phyloP scores from a whole-genome alignment of 78 protist species.

The Bodo saltans region DNA sequence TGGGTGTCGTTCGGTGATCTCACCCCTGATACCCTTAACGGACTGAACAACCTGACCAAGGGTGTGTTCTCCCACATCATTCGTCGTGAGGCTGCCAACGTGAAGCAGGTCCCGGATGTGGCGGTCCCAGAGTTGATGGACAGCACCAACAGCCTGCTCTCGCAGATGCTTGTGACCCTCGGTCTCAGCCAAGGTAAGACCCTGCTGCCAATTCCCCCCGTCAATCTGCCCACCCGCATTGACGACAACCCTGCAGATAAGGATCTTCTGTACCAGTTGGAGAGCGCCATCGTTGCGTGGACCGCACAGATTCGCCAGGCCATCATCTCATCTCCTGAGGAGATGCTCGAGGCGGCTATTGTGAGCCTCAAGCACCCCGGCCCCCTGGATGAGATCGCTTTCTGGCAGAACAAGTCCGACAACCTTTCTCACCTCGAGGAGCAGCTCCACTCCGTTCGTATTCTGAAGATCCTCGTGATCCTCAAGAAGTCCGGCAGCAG shows the following conservation, averaged over 20 bases:
- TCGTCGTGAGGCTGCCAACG: background rate
- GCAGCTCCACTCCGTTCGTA: constrained; percentile 18
- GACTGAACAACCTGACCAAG: background rate
- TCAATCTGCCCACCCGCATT: constrained; percentile 12
- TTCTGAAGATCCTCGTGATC: constrained; percentile 13
- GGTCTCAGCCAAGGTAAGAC: constrained; percentile 50
- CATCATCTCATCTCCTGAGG: constrained; percentile 16
- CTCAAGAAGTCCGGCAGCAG: constrained; percentile 31
- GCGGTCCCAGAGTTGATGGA: constrained; percentile 24
- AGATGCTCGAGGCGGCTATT: background rate
- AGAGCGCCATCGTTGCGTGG: constrained; percentile 67
- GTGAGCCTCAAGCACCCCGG: constrained; percentile 27
- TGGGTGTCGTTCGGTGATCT: background rate
- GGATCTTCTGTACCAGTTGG: constrained; percentile 47
- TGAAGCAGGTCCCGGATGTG: constrained; percentile 28
- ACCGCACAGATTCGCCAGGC: constrained; percentile 48
- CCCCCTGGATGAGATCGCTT: constrained; percentile 65
- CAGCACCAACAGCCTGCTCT: background rate
- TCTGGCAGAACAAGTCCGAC: constrained; percentile 58
- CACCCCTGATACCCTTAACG: background rate
- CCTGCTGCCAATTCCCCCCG: constrained; percentile 51
- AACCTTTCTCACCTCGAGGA: constrained; percentile 36
- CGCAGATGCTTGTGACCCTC: constrained; percentile 9
- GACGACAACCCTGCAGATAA: constrained; percentile 31
- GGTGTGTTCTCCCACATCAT: constrained; percentile 7